Evolutionary conservation across 1,139 yeast species (phyloP).

Genomic region (Candida sp.): DNA sequence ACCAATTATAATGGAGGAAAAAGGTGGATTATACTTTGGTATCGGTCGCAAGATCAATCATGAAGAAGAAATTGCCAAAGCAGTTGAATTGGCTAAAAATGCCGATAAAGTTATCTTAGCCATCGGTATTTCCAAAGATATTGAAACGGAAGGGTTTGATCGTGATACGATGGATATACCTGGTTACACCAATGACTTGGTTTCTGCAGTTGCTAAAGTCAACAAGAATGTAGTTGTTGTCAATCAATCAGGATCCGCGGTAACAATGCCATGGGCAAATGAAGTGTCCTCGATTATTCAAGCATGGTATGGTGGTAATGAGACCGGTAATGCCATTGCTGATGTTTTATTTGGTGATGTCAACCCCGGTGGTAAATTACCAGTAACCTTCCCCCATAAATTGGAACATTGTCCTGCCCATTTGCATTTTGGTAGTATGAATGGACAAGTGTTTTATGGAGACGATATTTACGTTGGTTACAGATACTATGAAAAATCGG

Average conservation of each 20-base stretch:
- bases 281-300: slow-evolving; percentile 43
- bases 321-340: slow-evolving; percentile 24
- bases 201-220: slow-evolving; percentile 36
- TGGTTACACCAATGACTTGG: slow-evolving; percentile 39
- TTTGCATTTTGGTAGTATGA: slow-evolving; percentile 18
- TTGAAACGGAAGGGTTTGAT: slow-evolving; percentile 27
- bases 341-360: slow-evolving; percentile 27
- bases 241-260: slow-evolving; percentile 57
- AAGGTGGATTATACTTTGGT: slow-evolving; percentile 23
- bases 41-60: slow-evolving; percentile 11
- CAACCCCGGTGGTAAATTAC: slow-evolving; percentile 23
- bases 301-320: slow-evolving; percentile 30
- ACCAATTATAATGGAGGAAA: slow-evolving; percentile 6
- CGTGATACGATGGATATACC: slow-evolving; percentile 32
- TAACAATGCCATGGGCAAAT: slow-evolving; percentile 49
- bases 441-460: slow-evolving; percentile 22
- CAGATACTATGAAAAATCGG: slow-evolving; percentile 20
- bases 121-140: slow-evolving; percentile 28
- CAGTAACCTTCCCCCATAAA: slow-evolving; percentile 21
- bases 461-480: slow-evolving; percentile 26
- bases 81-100: slow-evolving; percentile 12
- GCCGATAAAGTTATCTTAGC: slow-evolving; percentile 34
- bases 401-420: slow-evolving; percentile 20
- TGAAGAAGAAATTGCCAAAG: slow-evolving; percentile 36
- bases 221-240: slow-evolving; percentile 48